A percentile compares a stretch with the other conserved stretches of the same genome.
phyloP scores from a whole-genome alignment of 768 basidiomycete species.

The Tulasnella sp. region DNA sequence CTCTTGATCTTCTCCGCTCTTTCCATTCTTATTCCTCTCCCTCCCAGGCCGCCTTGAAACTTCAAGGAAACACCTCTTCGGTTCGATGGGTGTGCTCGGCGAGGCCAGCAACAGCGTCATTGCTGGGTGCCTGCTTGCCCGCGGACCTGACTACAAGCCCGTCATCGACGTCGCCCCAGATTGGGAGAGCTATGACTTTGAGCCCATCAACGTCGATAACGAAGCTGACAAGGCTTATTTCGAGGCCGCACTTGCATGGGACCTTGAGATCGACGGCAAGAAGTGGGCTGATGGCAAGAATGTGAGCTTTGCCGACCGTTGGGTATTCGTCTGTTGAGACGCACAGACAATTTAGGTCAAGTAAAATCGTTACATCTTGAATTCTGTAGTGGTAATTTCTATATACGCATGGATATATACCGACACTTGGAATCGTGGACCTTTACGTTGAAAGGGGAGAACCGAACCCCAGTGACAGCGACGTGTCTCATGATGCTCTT shows the following conservation, averaged over 20 bases:
- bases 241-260: slow-evolving; percentile 92
- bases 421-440: too few relatives aligned
- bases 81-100: slow-evolving; percentile 90
- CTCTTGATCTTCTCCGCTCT: not conserved
- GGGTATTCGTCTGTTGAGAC: too few relatives aligned
- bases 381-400: too few relatives aligned
- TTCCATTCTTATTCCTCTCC: not conserved
- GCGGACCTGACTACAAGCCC: slow-evolving; percentile 72
- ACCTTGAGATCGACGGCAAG: slow-evolving; percentile 85
- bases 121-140: slow-evolving; percentile 76
- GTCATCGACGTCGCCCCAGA: slow-evolving; percentile 85
- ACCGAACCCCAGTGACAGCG: too few relatives aligned
- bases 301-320: slow-evolving; percentile 52
- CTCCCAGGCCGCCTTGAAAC: slow-evolving; percentile 95
- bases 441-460: too few relatives aligned
- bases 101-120: slow-evolving; percentile 75
- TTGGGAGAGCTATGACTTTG: slow-evolving; percentile 86
- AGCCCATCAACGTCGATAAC: slow-evolving; percentile 72
- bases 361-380: too few relatives aligned
- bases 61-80: slow-evolving; percentile 82
- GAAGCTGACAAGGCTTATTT: slow-evolving; percentile 87
- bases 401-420: too few relatives aligned
- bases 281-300: slow-evolving; percentile 66
- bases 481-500: too few relatives aligned
- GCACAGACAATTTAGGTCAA: too few relatives aligned